These are phyloP conservation scores for Trichosporon asahii DNA, from an alignment of 1,284 basidiomycete genomes.

Conservation along the genomic window DNA sequence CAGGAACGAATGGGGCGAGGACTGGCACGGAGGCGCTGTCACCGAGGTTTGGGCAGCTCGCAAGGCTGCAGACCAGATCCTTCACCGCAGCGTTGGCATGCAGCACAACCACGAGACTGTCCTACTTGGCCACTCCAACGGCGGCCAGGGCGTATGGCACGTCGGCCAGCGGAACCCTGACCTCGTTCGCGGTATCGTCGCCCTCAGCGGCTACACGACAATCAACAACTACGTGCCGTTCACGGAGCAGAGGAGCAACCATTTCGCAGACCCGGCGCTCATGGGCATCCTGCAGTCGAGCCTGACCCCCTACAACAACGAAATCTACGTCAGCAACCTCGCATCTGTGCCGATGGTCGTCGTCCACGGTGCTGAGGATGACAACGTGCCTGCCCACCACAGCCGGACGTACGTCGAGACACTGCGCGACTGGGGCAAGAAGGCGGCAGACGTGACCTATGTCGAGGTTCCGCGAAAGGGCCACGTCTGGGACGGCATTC, in stretches of 20 bases:
- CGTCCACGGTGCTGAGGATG: constrained; percentile 65
- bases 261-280: constrained; percentile 71
- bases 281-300: constrained; percentile 67
- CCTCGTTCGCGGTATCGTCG: constrained; percentile 66
- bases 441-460: constrained; percentile 19
- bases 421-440: constrained; percentile 31
- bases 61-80: constrained; percentile 23
- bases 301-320: constrained; percentile 78
- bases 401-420: constrained; percentile 34
- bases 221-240: constrained; percentile 79
- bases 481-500: constrained; percentile 52
- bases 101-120: constrained; percentile 14
- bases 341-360: constrained; percentile 64
- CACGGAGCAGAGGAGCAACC: constrained; percentile 53
- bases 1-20: constrained; percentile 50
- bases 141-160: constrained; percentile 86
- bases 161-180: constrained; percentile 72
- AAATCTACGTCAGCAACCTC: constrained; percentile 73
- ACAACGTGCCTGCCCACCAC: constrained; percentile 48
- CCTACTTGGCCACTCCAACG: constrained; percentile 84
- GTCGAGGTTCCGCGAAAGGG: constrained; percentile 44
- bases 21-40: constrained; percentile 50
- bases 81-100: neutral
- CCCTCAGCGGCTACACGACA: constrained; percentile 74
- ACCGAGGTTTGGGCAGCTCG: constrained; percentile 41